Conservation (phyloP, 306 rosid genomes). For the Quillaja saponaria region DNA sequence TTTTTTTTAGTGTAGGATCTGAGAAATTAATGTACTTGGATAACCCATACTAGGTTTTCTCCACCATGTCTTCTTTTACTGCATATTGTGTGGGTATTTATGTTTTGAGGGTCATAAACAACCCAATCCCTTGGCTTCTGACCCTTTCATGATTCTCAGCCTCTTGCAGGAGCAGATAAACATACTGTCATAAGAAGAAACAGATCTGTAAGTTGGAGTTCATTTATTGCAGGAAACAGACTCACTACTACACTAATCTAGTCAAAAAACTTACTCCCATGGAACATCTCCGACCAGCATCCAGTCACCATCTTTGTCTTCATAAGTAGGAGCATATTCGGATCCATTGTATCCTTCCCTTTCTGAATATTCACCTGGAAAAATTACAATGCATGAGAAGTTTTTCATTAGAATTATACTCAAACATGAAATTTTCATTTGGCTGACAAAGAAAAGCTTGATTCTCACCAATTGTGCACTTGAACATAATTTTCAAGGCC, state of each 20-base stretch:
- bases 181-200: slow-evolving; percentile 49
- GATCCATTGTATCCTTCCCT: slow-evolving; percentile 68
- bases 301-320: slow-evolving; percentile 94
- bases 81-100: not conserved
- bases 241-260: no score
- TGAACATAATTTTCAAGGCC: slow-evolving; percentile 74
- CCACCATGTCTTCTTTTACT: not conserved
- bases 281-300: slow-evolving; percentile 97
- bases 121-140: slow-evolving; percentile 64
- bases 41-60: not conserved
- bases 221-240: not conserved
- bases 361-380: slow-evolving; percentile 65
- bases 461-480: slow-evolving; percentile 63
- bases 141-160: slow-evolving; percentile 61
- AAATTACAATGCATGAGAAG: not conserved
- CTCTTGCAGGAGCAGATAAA: slow-evolving; percentile 66
- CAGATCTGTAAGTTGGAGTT: slow-evolving; percentile 15
- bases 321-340: slow-evolving; percentile 74
- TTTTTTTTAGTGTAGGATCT: not conserved
- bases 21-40: no score
- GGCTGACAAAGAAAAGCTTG: not conserved
- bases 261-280: slow-evolving; percentile 60
- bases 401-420: not conserved
- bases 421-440: not conserved
- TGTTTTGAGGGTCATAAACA: slow-evolving; percentile 32